phyloP scores from a whole-genome alignment of 768 basidiomycete species.

The Pisolithus sp. region DNA sequence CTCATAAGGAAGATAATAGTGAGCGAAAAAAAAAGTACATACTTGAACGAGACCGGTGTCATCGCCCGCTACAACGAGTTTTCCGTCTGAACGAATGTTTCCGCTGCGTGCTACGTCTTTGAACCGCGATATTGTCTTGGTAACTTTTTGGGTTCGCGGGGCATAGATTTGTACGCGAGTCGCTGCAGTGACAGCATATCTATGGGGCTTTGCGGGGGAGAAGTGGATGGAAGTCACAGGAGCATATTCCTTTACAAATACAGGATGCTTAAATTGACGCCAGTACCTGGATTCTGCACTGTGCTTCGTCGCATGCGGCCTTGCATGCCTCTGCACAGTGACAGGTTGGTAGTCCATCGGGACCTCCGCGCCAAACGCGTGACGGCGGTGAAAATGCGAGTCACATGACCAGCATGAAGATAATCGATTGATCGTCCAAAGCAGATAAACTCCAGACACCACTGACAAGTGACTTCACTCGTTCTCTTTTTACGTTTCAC shows the following conservation, averaged over 20 bases:
- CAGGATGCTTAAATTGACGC: constrained; percentile 82
- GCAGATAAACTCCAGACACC: background rate
- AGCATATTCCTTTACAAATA: constrained; percentile 96
- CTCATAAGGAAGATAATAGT: constrained; percentile 1
- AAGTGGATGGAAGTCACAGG: constrained; percentile 95
- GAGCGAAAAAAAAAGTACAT: background rate
- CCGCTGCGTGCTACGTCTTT: constrained; percentile 93
- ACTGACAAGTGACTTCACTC: background rate
- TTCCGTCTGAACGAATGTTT: constrained; percentile 86
- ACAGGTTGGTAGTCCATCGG: constrained; percentile 80
- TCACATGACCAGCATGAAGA: background rate
- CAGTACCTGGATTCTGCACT: constrained; percentile 76
- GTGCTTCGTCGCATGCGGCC: constrained; percentile 53
- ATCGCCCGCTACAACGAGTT: constrained; percentile 90
- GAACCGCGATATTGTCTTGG: constrained; percentile 94
- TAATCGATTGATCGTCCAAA: background rate
- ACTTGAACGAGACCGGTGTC: constrained; percentile 87
- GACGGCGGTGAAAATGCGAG: constrained; percentile 9
- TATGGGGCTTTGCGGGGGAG: constrained; percentile 77
- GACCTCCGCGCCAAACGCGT: constrained; percentile 14
- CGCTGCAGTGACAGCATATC: constrained; percentile 93
- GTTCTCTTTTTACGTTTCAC: background rate
- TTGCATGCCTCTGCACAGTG: constrained; percentile 51
- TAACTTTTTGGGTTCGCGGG: constrained; percentile 91
- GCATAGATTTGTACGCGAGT: constrained; percentile 94